Evolutionary conservation across 805 yeast genomes (phyloP), one percentile per base, ranked within the genome.

Genomic region (Candida mattraensis): DNA sequence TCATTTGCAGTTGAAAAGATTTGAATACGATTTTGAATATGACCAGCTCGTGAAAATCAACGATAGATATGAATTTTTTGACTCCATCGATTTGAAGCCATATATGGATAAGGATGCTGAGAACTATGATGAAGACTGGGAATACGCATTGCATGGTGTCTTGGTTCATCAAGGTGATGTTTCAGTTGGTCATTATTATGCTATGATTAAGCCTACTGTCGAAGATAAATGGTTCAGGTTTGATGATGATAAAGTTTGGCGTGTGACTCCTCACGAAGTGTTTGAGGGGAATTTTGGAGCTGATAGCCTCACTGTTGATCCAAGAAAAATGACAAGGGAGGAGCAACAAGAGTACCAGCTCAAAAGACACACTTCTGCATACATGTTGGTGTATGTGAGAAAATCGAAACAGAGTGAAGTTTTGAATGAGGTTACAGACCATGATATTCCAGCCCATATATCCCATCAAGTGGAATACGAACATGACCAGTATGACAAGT

Each of bases 111-210:
- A 76, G 26, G 75, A 69, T 28, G 63, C 66, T 2, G 63, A 65
- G 10, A 56, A 60, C 20, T 62, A 60, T 31, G 56, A 62, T 29
- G 80, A 81, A 42, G 73, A 84, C 42, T 84, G 89, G 80, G 79
- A 70, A 22, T 93, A 93, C 59, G 80, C 77, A 34, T 65, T 93
- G 17, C 96, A 91, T 60, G 96, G 98, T 8, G 99, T 93, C 2
- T 67, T 93, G 39, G 97, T 93, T 9, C 99, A 93, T 59, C 83
- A 88, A 26, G 99, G 99, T 41, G 96, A 91, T 54, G 82, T 93
- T 32, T 85, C 95, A 8, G 85, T 89, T 28, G 99, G 99, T 14
- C 99, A 93, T 57, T 93, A 93, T 61, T 93, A 93, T 55, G 93
- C 99, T 0, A 74, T 93, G 78, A 80, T 93, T 34, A 88, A 81